Conservation (phyloP, 352 stramenopile species). For the Pythium angustatum region DNA sequence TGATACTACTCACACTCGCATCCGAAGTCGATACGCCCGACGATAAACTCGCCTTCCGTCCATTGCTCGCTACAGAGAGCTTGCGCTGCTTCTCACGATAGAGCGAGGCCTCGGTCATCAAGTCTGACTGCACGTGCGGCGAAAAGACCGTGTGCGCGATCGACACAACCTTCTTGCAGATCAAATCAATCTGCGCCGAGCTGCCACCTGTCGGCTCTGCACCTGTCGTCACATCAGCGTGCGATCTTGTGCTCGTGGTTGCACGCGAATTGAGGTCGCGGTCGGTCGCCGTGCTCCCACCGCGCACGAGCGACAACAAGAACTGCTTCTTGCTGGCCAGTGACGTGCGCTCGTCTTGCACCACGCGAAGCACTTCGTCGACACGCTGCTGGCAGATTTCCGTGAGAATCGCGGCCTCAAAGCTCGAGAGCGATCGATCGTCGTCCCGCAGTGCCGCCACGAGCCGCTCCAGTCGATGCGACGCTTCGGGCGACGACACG, state of each 20-base stretch:
- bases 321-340: slow-evolving; percentile 55
- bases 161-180: slow-evolving; percentile 53
- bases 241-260: neutral
- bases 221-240: neutral
- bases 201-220: neutral
- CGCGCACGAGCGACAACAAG: slow-evolving; percentile 35
- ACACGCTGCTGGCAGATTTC: slow-evolving; percentile 49
- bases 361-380: slow-evolving; percentile 35
- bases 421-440: slow-evolving; percentile 44
- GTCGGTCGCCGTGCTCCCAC: neutral
- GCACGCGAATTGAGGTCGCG: neutral
- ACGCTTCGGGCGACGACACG: slow-evolving; percentile 10
- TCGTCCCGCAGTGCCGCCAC: slow-evolving; percentile 39
- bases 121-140: slow-evolving; percentile 51
- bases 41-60: neutral
- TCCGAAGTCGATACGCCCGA: slow-evolving; percentile 7
- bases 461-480: slow-evolving; percentile 35
- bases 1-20: slow-evolving; percentile 33
- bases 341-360: slow-evolving; percentile 31
- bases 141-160: slow-evolving; percentile 61
- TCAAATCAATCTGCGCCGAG: slow-evolving; percentile 40
- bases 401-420: slow-evolving; percentile 45
- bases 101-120: slow-evolving; percentile 39
- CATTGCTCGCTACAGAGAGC: neutral
- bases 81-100: slow-evolving; percentile 34